Evolutionary conservation across 768 basidiomycete species (phyloP), one percentile per base, ranked within the genome.

Genomic region (Crassisporium funariophilum): DNA sequence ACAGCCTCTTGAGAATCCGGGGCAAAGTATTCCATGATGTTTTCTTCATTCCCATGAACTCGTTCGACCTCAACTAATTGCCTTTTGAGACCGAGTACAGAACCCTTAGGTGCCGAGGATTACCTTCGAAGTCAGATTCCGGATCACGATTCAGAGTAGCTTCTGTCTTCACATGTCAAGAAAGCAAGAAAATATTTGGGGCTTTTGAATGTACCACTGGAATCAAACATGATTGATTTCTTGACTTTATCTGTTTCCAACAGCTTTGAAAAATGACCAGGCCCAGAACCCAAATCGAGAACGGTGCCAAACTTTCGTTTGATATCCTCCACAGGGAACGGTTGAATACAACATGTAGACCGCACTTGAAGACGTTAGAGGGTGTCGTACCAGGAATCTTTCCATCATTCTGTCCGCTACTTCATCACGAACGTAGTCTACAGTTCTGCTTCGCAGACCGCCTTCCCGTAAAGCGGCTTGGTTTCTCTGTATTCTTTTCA

Each of bases 381-480:
- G 15, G 9, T 53, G 34, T 47, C 71, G 52, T 60, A 93, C 95
- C 73, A 90, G 66, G 52, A 99, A 80, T 45, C 95, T 77, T 61
- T 98, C 95, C 68, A 92, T 81, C 79, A 98, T 79, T 49, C 87
- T 76, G 52, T 93, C 90, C 16, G 95, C 93, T 7, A 95, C 83
- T 63, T 95, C 95, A 46, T 91, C 81, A 33, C 91, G 80, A 21
- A 99, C 72, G 67, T 98, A 98, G 73, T 99, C 95, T 4, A 94
- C 92, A 0, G 83, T 81, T 57, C 82, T 75, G 57, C 89, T 93
- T 22, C 74, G 71, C 17, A 68, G 65, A 15, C 86, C 84, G 36
- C 69, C 74, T 45, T 84, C 73, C 47, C 75, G 69, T 41, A 65
- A 54, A 4, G 82, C 88, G 0, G 91, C 86, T 10, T 82, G 71